Conservation (phyloP, 148 eudicot genomes). For the Persicaria maculosa region DNA sequence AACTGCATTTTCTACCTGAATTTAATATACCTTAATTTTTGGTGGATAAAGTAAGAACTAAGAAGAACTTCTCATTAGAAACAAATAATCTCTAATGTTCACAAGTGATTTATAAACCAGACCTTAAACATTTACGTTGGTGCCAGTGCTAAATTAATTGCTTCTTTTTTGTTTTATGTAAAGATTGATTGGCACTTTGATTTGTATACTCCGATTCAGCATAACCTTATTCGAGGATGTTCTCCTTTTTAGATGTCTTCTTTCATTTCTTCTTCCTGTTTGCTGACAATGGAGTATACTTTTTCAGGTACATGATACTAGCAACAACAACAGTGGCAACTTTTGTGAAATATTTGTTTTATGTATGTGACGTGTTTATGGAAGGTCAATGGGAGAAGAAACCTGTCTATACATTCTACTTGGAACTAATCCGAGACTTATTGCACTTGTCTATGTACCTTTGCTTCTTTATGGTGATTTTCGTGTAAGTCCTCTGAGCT, state of each 20-base stretch:
- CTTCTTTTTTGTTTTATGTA: background rate
- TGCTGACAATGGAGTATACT: background rate
- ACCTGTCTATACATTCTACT: slow-evolving; percentile 92
- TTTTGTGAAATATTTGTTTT: slow-evolving; percentile 79
- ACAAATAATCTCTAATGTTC: background rate
- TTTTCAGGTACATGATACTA: slow-evolving; percentile 87
- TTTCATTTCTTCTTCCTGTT: background rate
- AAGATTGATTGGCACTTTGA: background rate
- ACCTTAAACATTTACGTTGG: background rate
- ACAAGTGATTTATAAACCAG: background rate
- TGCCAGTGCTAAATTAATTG: background rate
- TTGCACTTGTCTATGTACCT: slow-evolving; percentile 94
- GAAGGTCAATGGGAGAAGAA: slow-evolving; percentile 99
- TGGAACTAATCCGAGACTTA: slow-evolving; percentile 91
- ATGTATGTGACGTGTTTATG: slow-evolving; percentile 93
- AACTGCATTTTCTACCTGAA: background rate
- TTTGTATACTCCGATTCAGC: background rate
- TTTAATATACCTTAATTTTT: background rate
- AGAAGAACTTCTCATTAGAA: background rate
- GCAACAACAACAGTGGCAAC: slow-evolving; percentile 88
- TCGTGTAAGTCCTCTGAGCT: slow-evolving; percentile 56
- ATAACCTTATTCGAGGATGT: background rate
- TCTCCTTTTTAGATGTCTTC: background rate
- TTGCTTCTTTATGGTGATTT: slow-evolving; percentile 92
- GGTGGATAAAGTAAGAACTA: background rate